phyloP scores from a whole-genome alignment of 805 yeast species.

The Hanseniaspora mollemarum region DNA sequence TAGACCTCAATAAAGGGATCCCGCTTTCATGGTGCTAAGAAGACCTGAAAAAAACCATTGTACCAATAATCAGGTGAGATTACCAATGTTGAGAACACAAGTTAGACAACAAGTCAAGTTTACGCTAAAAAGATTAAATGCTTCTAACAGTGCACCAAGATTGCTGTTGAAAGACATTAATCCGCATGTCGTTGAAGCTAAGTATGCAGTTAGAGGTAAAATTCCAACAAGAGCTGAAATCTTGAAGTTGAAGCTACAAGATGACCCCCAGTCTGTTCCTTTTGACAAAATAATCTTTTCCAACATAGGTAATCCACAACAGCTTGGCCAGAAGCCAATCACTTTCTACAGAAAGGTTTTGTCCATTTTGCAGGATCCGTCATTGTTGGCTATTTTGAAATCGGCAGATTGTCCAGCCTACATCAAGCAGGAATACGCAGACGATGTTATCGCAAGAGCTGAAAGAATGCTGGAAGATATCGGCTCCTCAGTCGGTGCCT shows the following conservation, averaged over 20 bases:
- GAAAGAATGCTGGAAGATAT: slow-evolving; percentile 44
- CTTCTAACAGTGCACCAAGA: slow-evolving; percentile 27
- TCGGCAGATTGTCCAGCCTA: slow-evolving; percentile 25
- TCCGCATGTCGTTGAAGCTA: slow-evolving; percentile 65
- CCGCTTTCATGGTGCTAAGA: too few relatives aligned
- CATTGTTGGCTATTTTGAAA: slow-evolving; percentile 33
- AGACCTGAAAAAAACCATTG: too few relatives aligned
- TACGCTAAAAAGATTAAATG: slow-evolving; percentile 7
- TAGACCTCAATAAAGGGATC: too few relatives aligned
- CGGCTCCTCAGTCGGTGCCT: slow-evolving; percentile 81
- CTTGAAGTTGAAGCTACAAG: slow-evolving; percentile 44
- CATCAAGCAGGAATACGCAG: slow-evolving; percentile 33
- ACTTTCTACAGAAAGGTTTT: slow-evolving; percentile 92
- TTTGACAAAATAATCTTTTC: slow-evolving; percentile 72
- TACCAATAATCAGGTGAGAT: too few relatives aligned
- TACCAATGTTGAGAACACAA: slow-evolving; percentile 13
- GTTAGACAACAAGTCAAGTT: background rate
- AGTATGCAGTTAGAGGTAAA: slow-evolving; percentile 91
- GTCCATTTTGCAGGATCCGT: slow-evolving; percentile 77
- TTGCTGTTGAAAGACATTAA: slow-evolving; percentile 49
- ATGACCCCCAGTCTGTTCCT: slow-evolving; percentile 54
- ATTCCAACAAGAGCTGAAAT: slow-evolving; percentile 93
- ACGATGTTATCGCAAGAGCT: slow-evolving; percentile 70
- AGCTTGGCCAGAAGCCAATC: slow-evolving; percentile 83
- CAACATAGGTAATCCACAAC: slow-evolving; percentile 97